phyloP scores from a whole-genome alignment of 495 filamentous ascomycete genomes.

The Neurospora sp. region DNA sequence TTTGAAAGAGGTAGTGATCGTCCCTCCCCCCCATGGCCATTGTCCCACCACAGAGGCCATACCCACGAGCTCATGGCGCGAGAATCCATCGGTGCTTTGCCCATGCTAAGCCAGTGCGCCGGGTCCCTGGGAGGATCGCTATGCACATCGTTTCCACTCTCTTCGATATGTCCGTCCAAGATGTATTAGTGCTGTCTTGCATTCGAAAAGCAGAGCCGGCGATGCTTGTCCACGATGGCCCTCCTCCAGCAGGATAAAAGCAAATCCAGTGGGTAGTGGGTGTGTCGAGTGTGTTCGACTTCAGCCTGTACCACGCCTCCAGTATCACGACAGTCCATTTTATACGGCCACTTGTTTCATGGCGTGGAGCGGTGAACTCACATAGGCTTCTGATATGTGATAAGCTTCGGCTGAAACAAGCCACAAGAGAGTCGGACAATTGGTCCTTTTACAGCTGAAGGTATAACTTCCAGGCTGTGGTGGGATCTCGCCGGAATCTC shows the following conservation, averaged over 20 bases:
- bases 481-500: neutral
- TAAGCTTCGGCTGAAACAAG: neutral
- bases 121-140: neutral
- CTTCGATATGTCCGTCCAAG: neutral
- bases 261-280: neutral
- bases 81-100: neutral
- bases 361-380: neutral
- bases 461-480: neutral
- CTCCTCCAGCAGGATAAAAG: neutral
- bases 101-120: neutral
- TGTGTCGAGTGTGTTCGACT: neutral
- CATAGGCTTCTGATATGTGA: neutral
- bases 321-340: neutral
- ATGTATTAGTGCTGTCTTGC: neutral
- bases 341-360: neutral
- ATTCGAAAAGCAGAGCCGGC: neutral
- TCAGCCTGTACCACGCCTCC: neutral
- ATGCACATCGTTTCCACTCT: neutral
- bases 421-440: neutral
- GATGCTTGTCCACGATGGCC: neutral
- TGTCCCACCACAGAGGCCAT: neutral
- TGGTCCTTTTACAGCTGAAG: neutral
- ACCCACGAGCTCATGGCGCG: neutral
- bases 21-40: neutral
- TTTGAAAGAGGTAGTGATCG: neutral